These are phyloP conservation scores for Lipomyces sp. DNA, from an alignment of 805 yeast genomes.

Conservation along the genomic window DNA sequence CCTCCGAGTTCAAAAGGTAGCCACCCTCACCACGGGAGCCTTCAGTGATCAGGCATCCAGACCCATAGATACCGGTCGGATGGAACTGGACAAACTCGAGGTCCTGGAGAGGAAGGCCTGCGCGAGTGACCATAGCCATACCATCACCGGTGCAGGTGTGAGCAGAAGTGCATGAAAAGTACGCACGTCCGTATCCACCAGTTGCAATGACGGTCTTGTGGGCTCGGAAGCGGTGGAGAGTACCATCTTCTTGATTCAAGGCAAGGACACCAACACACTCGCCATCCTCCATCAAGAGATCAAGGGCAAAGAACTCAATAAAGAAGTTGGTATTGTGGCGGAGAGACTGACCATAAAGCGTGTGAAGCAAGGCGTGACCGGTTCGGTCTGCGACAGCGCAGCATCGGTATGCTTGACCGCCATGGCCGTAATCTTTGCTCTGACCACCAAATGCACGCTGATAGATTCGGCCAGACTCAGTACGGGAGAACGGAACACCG, in stretches of 20 bases:
- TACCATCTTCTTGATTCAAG: slow-evolving; percentile 98
- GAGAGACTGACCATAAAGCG: slow-evolving; percentile 93
- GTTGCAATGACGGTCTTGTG: slow-evolving; percentile 97
- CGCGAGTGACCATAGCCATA: slow-evolving; percentile 96
- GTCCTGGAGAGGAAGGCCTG: slow-evolving; percentile 97
- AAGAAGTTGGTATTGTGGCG: slow-evolving; percentile 97
- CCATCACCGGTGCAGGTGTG: slow-evolving; percentile 99
- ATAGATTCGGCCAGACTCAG: slow-evolving; percentile 93
- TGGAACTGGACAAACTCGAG: slow-evolving; percentile 98
- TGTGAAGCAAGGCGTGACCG: slow-evolving; percentile 95
- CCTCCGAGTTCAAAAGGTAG: slow-evolving; percentile 90
- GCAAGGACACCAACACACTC: slow-evolving; percentile 97
- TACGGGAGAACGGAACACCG: slow-evolving; percentile 98
- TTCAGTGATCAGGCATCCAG: slow-evolving; percentile 98
- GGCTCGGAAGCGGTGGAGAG: slow-evolving; percentile 95
- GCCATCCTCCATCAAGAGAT: slow-evolving; percentile 91
- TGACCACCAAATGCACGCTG: slow-evolving; percentile 99
- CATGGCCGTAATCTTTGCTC: slow-evolving; percentile 91
- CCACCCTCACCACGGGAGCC: slow-evolving; percentile 99
- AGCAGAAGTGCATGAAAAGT: slow-evolving; percentile 98
- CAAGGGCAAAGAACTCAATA: slow-evolving; percentile 96
- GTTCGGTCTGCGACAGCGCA: slow-evolving; percentile 99
- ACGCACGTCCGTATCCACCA: slow-evolving; percentile 98
- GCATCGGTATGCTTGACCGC: slow-evolving; percentile 99
- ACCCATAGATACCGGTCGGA: slow-evolving; percentile 99